A percentile compares a stretch with the other conserved stretches of the same genome.
These are phyloP conservation scores for Lasiosphaeria hispida DNA, from an alignment of 495 filamentous ascomycete species.

Conservation along the genomic window DNA sequence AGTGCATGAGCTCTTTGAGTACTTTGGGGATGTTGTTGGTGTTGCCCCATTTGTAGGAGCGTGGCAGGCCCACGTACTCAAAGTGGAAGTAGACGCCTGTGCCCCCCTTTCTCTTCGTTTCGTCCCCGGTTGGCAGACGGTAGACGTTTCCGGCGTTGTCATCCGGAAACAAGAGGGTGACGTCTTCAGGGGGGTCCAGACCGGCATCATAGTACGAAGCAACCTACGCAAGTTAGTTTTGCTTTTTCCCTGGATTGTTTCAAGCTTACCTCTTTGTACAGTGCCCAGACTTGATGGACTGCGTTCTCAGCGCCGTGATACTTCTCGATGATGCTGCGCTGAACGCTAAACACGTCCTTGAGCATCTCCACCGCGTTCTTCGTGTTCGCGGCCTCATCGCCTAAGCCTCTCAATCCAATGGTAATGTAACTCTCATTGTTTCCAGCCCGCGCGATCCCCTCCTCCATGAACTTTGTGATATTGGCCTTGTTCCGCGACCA, in stretches of 20 bases:
- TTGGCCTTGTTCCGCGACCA: slow-evolving; percentile 58
- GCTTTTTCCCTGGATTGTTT: no score
- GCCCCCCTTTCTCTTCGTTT: slow-evolving; percentile 51
- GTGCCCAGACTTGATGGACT: slow-evolving; percentile 58
- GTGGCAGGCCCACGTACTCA: slow-evolving; percentile 57
- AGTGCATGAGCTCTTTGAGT: slow-evolving; percentile 44
- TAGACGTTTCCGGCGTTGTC: slow-evolving; percentile 63
- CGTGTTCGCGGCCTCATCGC: slow-evolving; percentile 52
- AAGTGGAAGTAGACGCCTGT: slow-evolving; percentile 65
- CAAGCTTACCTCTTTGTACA: slow-evolving; percentile 51
- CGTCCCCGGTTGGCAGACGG: slow-evolving; percentile 54
- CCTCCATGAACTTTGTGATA: slow-evolving; percentile 49
- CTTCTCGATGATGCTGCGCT: slow-evolving; percentile 24
- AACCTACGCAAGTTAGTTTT: slow-evolving; percentile 15
- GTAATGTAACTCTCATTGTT: slow-evolving; percentile 55
- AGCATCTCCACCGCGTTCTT: slow-evolving; percentile 42
- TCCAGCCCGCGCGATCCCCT: slow-evolving; percentile 53
- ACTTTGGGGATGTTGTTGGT: slow-evolving; percentile 50
- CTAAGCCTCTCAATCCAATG: slow-evolving; percentile 60
- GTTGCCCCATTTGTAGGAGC: slow-evolving; percentile 59
- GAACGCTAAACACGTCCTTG: slow-evolving; percentile 38
- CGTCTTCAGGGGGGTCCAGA: slow-evolving; percentile 56
- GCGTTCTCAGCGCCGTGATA: slow-evolving; percentile 30
- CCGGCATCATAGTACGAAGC: slow-evolving; percentile 60
- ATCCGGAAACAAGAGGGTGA: slow-evolving; percentile 64